These are phyloP conservation scores for Leptomonas pyrrhocoris DNA, from an alignment of 208 protist genomes.

Conservation along the genomic window DNA sequence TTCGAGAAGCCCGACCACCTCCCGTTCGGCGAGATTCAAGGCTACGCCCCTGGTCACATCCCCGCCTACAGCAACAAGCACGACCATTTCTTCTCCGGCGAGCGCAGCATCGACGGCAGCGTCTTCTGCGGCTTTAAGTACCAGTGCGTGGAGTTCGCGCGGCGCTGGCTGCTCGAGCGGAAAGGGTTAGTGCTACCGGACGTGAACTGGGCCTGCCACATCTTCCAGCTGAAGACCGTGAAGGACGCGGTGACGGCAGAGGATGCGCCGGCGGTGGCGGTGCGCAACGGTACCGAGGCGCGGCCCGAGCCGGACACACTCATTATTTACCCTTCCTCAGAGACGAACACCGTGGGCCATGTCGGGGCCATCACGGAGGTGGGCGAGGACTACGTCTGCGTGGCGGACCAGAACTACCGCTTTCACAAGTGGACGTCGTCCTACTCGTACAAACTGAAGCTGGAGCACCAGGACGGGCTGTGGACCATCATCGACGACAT, in stretches of 20 bases:
- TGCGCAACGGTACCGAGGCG: slow-evolving; percentile 61
- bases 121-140: slow-evolving; percentile 91
- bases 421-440: slow-evolving; percentile 81
- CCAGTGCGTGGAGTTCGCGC: slow-evolving; percentile 90
- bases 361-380: slow-evolving; percentile 88
- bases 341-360: slow-evolving; percentile 62
- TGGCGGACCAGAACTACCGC: slow-evolving; percentile 87
- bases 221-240: slow-evolving; percentile 71
- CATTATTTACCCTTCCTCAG: slow-evolving; percentile 73
- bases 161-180: slow-evolving; percentile 80
- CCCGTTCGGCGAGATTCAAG: slow-evolving; percentile 79
- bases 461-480: slow-evolving; percentile 51
- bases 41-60: slow-evolving; percentile 73
- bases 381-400: slow-evolving; percentile 79
- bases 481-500: slow-evolving; percentile 77
- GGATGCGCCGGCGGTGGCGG: slow-evolving; percentile 44
- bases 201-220: slow-evolving; percentile 83
- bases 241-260: slow-evolving; percentile 63
- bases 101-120: slow-evolving; percentile 77
- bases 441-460: slow-evolving; percentile 60
- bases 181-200: slow-evolving; percentile 84
- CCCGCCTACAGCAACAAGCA: slow-evolving; percentile 90
- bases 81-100: slow-evolving; percentile 86
- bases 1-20: slow-evolving; percentile 46
- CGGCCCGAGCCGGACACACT: slow-evolving; percentile 80